Evolutionary conservation across 1,284 basidiomycete species (phyloP), one percentile per base, ranked within the genome.

Genomic region (Tilletia walkeri): DNA sequence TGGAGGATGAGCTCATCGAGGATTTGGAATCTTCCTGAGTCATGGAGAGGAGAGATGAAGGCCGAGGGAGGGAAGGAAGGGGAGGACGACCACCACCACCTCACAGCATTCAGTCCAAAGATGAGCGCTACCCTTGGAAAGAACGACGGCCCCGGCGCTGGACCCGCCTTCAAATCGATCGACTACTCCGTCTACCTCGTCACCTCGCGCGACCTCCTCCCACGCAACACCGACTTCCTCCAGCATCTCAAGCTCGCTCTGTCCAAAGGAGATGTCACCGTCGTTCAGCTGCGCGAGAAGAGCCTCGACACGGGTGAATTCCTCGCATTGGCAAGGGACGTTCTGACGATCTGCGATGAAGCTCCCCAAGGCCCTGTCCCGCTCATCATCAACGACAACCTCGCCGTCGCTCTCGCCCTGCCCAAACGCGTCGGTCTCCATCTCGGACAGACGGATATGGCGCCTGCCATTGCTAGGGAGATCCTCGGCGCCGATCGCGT

Each of bases 401-500:
- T 83, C 14, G 70, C 74, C 47, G 77, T 83, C 1, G 78, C 76
- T 16, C 72, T 77, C 3, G 73, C 75, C 5, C 76, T 83, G 0
- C 76, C 81, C 66, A 83, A 83, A 9, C 90, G 90, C 1, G 89
- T 89, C 66, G 94, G 92, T 4, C 89, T 97, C 10, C 95, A 98
- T 80, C 86, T 98, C 66, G 95, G 95, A 3, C 95, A 98, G 85
- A 89, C 89, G 0, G 95, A 98, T 82, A 92, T 95, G 87, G 89
- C 92, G 1, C 86, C 93, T 1, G 75, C 86, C 2, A 80, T 89
- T 38, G 94, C 92, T 0, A 89, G 81, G 16, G 41, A 69, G 12
- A 69, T 79, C 30, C 86, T 97, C 0, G 92, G 92, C 0, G 80
- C 86, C 0, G 88, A 88, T 20, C 86, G 90, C 0, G 87, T 96